These are phyloP conservation scores for Coprinopsis cinerea DNA, from an alignment of 768 basidiomycete species.

Conservation along the genomic window DNA sequence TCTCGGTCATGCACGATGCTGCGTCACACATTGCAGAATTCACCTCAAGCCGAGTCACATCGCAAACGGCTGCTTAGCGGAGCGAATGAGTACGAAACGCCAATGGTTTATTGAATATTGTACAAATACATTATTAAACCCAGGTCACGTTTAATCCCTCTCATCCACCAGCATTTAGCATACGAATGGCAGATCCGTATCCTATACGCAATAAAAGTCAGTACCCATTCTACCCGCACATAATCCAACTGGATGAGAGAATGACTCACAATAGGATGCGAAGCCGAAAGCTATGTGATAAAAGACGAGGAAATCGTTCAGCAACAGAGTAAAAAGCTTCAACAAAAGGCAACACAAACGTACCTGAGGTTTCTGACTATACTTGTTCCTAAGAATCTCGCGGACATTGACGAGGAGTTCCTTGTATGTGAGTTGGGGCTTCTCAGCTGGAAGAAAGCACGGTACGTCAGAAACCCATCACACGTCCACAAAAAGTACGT, in stretches of 20 bases:
- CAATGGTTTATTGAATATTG: no score
- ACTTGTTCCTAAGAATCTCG: slow-evolving; percentile 31
- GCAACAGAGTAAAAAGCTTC: not conserved
- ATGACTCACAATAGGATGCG: slow-evolving; percentile 32
- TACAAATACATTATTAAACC: no score
- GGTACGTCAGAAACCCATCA: not conserved
- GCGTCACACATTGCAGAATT: no score
- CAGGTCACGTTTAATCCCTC: no score
- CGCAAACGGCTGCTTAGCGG: no score
- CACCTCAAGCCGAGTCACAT: no score
- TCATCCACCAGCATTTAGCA: no score
- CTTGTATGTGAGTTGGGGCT: slow-evolving; percentile 36
- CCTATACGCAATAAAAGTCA: not conserved
- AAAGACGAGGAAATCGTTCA: slow-evolving; percentile 8
- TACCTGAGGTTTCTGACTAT: slow-evolving; percentile 40
- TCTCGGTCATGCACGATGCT: no score
- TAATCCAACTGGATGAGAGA: slow-evolving; percentile 1
- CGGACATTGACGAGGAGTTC: slow-evolving; percentile 33
- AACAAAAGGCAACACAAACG: no score
- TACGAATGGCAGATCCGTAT: not conserved
- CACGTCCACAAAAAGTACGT: not conserved
- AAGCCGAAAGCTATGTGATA: slow-evolving; percentile 33
- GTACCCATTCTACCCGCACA: not conserved
- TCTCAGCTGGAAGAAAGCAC: slow-evolving; percentile 26
- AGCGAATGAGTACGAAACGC: no score